phyloP scores from a whole-genome alignment of 2,329 filamentous ascomycete genomes.

The Cyclaneusma minus region DNA sequence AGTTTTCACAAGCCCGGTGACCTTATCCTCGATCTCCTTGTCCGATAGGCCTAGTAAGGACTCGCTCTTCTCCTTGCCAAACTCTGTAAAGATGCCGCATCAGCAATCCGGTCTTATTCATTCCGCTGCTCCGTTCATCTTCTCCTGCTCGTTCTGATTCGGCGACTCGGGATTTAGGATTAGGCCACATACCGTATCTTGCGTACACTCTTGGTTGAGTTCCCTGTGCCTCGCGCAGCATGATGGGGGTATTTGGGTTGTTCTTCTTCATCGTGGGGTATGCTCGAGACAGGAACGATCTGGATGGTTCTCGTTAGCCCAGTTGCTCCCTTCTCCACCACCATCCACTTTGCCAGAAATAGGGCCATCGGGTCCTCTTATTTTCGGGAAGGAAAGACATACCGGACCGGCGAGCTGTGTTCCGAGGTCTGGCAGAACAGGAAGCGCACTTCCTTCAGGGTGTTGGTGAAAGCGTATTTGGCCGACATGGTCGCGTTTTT shows the following conservation, averaged over 20 bases:
- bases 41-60: conserved; percentile 49
- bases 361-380: not conserved
- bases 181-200: conserved; percentile 59
- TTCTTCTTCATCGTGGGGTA: conserved; percentile 99
- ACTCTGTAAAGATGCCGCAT: conserved; percentile 27
- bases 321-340: conserved; percentile 1
- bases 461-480: conserved; percentile 83
- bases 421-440: conserved; percentile 91
- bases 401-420: conserved; percentile 81
- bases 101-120: conserved; percentile 1
- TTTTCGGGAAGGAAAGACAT: conserved; percentile 18
- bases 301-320: conserved; percentile 22
- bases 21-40: conserved; percentile 54
- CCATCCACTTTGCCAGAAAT: not conserved
- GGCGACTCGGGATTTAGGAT: conserved; percentile 2
- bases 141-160: not conserved
- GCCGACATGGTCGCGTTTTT: conserved; percentile 50
- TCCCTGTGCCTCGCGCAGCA: conserved; percentile 82
- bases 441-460: conserved; percentile 91
- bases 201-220: conserved; percentile 78
- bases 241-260: conserved; percentile 85
- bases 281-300: conserved; percentile 75
- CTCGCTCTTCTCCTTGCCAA: conserved; percentile 52
- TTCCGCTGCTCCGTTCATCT: not conserved
- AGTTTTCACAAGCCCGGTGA: conserved; percentile 45